These are phyloP conservation scores for Alternaria longipes DNA, from an alignment of 2,329 filamentous ascomycete genomes.

Conservation along the genomic window DNA sequence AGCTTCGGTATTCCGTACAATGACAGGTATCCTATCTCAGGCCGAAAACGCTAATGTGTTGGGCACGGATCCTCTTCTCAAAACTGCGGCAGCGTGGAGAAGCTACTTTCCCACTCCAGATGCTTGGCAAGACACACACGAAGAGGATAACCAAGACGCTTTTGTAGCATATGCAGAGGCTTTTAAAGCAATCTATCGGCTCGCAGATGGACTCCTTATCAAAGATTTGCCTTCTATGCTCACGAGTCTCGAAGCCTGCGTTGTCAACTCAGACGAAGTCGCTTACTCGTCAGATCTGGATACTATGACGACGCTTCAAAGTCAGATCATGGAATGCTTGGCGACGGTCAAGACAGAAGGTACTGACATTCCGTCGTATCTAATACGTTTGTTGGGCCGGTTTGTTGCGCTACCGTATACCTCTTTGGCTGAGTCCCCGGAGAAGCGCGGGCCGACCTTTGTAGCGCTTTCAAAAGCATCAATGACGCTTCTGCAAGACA, in stretches of 20 bases:
- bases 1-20: constrained; percentile 53
- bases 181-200: constrained; percentile 78
- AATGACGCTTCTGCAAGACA: constrained; percentile 73
- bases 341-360: constrained; percentile 73
- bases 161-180: constrained; percentile 84
- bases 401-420: constrained; percentile 76
- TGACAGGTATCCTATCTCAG: constrained; percentile 52
- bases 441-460: constrained; percentile 73
- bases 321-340: constrained; percentile 72
- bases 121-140: constrained; percentile 28
- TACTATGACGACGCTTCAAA: constrained; percentile 76
- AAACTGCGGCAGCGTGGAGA: constrained; percentile 48
- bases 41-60: constrained; percentile 32
- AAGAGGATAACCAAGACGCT: constrained; percentile 74
- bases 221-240: constrained; percentile 73
- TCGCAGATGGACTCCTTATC: constrained; percentile 72
- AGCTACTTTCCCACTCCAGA: constrained; percentile 43
- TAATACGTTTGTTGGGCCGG: constrained; percentile 74
- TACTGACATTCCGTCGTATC: constrained; percentile 69
- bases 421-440: constrained; percentile 25
- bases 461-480: constrained; percentile 87
- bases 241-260: constrained; percentile 72
- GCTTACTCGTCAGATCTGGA: constrained; percentile 78
- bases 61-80: constrained; percentile 37
- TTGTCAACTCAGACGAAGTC: constrained; percentile 73